Evolutionary conservation across 2,329 filamentous ascomycete genomes (phyloP).

Genomic region (Samsoniella hepiali): DNA sequence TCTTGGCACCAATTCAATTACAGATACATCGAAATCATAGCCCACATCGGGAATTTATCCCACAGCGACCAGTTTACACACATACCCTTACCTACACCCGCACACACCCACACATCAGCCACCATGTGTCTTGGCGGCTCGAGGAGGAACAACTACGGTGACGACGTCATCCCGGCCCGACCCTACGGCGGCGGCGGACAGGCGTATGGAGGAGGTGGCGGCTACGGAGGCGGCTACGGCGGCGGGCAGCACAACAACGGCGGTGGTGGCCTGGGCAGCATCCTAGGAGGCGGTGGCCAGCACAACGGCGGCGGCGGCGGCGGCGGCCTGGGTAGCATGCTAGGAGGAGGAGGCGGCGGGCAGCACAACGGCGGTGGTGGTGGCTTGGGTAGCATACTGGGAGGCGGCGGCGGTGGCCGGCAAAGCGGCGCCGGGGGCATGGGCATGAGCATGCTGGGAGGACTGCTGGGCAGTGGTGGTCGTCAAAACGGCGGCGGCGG

Average conservation of each 20-base stretch:
- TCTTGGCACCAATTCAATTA: no score
- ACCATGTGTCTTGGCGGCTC: constrained; percentile 13
- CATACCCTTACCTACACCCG: neutral
- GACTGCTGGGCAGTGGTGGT: neutral
- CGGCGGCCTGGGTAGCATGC: neutral
- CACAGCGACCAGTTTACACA: neutral
- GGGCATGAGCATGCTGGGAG: neutral
- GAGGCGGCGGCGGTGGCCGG: neutral
- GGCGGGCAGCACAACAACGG: neutral
- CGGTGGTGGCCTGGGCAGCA: neutral
- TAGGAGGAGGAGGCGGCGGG: neutral
- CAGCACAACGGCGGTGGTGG: neutral
- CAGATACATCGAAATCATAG: no score
- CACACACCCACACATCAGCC: neutral
- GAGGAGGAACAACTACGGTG: neutral
- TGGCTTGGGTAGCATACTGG: neutral
- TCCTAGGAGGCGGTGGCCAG: neutral
- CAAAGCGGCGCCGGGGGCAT: neutral
- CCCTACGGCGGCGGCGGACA: constrained; percentile 7
- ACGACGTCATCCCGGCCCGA: constrained; percentile 7
- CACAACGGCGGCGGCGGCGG: neutral
- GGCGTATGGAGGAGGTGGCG: neutral
- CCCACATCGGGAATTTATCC: no score
- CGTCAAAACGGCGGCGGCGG: neutral
- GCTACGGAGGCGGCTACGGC: constrained; percentile 1